Evolutionary conservation across 2,329 filamentous ascomycete genomes (phyloP).

Genomic region (Colletotrichum horii): DNA sequence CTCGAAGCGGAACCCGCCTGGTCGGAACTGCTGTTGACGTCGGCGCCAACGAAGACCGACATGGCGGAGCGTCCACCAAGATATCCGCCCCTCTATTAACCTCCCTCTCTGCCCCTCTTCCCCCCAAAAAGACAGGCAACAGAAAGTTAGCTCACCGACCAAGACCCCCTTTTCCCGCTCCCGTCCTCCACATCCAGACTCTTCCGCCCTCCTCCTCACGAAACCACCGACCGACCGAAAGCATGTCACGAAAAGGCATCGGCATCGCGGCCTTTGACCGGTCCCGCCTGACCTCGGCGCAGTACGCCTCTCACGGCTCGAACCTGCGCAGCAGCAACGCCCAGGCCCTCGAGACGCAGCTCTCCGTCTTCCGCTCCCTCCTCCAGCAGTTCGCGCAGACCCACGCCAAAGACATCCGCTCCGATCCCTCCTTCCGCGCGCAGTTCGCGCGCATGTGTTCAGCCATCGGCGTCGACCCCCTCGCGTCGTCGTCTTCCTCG

Average conservation of each 20-base stretch:
- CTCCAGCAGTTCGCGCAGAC: slow-evolving; percentile 95
- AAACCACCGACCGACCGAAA: background rate
- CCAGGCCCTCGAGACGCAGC: slow-evolving; percentile 86
- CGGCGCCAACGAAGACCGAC: background rate
- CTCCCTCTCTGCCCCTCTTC: background rate
- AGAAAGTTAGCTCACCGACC: background rate
- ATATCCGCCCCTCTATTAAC: slow-evolving; percentile 2
- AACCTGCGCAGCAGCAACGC: slow-evolving; percentile 85
- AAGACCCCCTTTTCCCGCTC: background rate
- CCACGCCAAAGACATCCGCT: slow-evolving; percentile 94
- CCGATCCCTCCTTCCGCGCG: slow-evolving; percentile 91
- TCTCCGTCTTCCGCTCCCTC: slow-evolving; percentile 93
- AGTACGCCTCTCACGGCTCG: slow-evolving; percentile 89
- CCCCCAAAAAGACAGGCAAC: background rate
- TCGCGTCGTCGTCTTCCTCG: slow-evolving; percentile 59
- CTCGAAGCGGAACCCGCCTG: background rate
- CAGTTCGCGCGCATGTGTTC: slow-evolving; percentile 99
- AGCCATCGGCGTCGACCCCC: slow-evolving; percentile 93
- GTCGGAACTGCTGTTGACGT: background rate
- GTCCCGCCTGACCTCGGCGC: slow-evolving; percentile 81
- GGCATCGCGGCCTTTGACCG: slow-evolving; percentile 91
- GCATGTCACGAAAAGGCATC: slow-evolving; percentile 80
- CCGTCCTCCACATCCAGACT: background rate
- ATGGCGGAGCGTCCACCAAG: background rate
- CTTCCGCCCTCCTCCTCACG: background rate